Percentiles rank a stretch among this genome's conserved stretches.
These are phyloP conservation scores for Hemisphaericaspora nanyangensis DNA, from an alignment of 805 yeast species.

Conservation along the genomic window DNA sequence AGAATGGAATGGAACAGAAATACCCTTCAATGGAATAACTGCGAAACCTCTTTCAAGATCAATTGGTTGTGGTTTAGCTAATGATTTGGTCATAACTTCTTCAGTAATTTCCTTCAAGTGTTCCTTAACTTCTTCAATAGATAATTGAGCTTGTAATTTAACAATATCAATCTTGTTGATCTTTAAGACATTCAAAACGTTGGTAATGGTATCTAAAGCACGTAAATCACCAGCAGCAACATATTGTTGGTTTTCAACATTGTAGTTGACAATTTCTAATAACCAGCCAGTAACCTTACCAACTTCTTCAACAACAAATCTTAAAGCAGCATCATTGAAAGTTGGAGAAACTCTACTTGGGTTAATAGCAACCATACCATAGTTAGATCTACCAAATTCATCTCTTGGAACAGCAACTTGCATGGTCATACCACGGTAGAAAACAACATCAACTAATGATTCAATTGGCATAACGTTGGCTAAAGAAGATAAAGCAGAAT, in stretches of 20 bases:
- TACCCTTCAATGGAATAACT: conserved; percentile 96
- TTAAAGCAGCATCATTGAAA: conserved; percentile 88
- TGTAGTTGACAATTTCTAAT: conserved; percentile 95
- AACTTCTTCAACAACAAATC: conserved; percentile 90
- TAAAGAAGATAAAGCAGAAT: conserved; percentile 93
- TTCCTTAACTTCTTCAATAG: conserved; percentile 82
- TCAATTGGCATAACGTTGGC: conserved; percentile 99
- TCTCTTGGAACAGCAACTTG: conserved; percentile 99
- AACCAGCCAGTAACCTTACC: conserved; percentile 85
- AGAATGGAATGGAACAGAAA: conserved; percentile 99
- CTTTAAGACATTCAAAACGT: conserved; percentile 90
- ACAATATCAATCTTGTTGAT: conserved; percentile 91
- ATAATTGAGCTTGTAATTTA: conserved; percentile 75
- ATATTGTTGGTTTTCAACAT: conserved; percentile 96
- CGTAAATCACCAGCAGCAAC: conserved; percentile 99
- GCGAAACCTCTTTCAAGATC: conserved; percentile 98
- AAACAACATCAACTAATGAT: conserved; percentile 93
- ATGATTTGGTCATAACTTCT: conserved; percentile 77
- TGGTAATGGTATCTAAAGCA: conserved; percentile 87
- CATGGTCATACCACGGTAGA: conserved; percentile 99
- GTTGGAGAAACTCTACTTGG: conserved; percentile 89
- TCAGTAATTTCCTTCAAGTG: conserved; percentile 84
- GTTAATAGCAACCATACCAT: conserved; percentile 98
- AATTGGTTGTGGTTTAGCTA: conserved; percentile 93
- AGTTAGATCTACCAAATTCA: conserved; percentile 89